Evolutionary conservation across 2,329 filamentous ascomycete genomes (phyloP).

Genomic region (Aspergillus alliaceus): DNA sequence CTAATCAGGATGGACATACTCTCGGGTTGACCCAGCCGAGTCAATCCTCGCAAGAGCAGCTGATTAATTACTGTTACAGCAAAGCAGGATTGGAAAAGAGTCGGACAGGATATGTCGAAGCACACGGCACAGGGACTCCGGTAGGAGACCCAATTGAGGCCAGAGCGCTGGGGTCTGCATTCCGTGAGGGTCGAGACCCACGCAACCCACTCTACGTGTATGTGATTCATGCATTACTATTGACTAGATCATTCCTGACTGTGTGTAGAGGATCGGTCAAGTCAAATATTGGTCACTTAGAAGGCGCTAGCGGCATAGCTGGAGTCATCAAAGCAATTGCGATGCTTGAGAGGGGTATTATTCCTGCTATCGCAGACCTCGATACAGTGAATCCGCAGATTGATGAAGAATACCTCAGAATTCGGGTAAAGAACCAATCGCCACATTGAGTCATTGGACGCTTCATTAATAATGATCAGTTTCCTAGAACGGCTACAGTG

Average conservation of each 20-base stretch:
- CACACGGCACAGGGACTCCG: conserved; percentile 43
- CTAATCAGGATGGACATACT: conserved; percentile 27
- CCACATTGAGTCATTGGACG: too few relatives aligned
- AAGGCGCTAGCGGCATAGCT: conserved; percentile 40
- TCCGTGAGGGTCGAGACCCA: too few relatives aligned
- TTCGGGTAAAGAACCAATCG: not conserved
- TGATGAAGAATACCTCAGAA: too few relatives aligned
- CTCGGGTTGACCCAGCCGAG: not conserved
- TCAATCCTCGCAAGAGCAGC: not conserved
- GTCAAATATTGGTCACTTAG: conserved; percentile 22
- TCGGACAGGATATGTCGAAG: conserved; percentile 35
- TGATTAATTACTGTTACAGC: conserved; percentile 40
- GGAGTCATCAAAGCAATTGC: conserved; percentile 46
- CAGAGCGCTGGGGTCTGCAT: too few relatives aligned
- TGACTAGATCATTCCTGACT: too few relatives aligned
- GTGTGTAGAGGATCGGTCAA: not conserved
- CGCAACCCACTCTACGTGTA: too few relatives aligned
- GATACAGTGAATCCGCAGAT: too few relatives aligned
- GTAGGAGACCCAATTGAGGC: conserved; percentile 23
- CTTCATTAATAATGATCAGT: too few relatives aligned
- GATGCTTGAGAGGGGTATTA: too few relatives aligned
- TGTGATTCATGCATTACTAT: too few relatives aligned
- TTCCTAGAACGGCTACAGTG: too few relatives aligned
- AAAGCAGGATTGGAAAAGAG: conserved; percentile 15
- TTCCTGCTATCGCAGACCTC: too few relatives aligned